Percentiles rank a stretch among this genome's conserved stretches.
These are phyloP conservation scores for Petunia axillaris DNA, from an alignment of 257 asterid genomes.

Conservation along the genomic window DNA sequence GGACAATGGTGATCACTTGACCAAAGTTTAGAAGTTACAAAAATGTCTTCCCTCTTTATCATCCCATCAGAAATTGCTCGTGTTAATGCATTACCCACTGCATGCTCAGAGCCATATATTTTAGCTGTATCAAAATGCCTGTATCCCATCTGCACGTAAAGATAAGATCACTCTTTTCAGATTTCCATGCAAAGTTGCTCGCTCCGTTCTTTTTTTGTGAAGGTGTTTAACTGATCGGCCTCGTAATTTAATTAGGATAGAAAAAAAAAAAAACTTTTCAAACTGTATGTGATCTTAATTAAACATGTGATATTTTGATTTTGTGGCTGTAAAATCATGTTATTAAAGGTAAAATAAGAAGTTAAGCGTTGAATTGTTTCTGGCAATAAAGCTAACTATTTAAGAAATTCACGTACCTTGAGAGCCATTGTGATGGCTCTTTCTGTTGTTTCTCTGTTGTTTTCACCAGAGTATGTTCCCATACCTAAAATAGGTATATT, in stretches of 20 bases:
- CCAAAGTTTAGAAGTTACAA: slow-evolving; percentile 81
- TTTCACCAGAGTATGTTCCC: slow-evolving; percentile 78
- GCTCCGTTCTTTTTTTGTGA: too few species aligned
- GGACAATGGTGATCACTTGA: slow-evolving; percentile 83
- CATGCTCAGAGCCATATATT: slow-evolving; percentile 77
- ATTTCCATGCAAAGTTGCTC: not conserved
- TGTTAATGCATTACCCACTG: slow-evolving; percentile 67
- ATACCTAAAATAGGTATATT: slow-evolving; percentile 68
- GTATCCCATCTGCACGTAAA: slow-evolving; percentile 67
- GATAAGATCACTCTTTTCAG: not conserved
- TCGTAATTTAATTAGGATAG: not conserved
- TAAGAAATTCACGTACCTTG: slow-evolving; percentile 46
- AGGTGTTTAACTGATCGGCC: too few species aligned
- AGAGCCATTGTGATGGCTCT: slow-evolving; percentile 70
- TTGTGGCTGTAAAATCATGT: too few species aligned
- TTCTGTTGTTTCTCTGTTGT: slow-evolving; percentile 58
- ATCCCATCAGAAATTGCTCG: slow-evolving; percentile 51
- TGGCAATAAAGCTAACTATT: not conserved
- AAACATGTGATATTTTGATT: too few species aligned
- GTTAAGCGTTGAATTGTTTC: not conserved
- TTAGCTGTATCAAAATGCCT: slow-evolving; percentile 83
- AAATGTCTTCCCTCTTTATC: slow-evolving; percentile 56
- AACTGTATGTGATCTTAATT: too few species aligned
- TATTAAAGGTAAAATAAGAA: not conserved
- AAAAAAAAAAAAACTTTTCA: too few species aligned